A percentile compares a stretch with the other conserved stretches of the same genome.
Evolutionary conservation across 345 rosid species (phyloP).

Genomic region (Salix arbutifolia): DNA sequence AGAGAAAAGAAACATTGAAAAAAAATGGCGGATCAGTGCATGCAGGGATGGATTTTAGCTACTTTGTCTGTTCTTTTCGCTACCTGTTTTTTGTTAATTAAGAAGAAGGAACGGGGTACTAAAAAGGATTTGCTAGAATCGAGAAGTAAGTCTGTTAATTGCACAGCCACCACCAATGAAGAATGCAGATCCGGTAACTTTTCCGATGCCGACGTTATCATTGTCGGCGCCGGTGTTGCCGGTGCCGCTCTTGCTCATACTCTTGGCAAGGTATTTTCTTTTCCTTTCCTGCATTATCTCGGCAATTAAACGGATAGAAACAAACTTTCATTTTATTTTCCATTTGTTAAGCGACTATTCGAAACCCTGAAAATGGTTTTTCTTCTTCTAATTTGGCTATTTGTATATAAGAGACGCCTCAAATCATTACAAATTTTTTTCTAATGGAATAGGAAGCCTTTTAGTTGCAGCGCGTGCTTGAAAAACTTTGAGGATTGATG

Average conservation of each 20-base stretch:
- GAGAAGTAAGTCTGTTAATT: slow-evolving; percentile 5
- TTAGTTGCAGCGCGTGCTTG: too few relatives aligned
- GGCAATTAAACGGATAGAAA: not conserved
- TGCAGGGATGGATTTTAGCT: slow-evolving; percentile 18
- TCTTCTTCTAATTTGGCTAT: too few relatives aligned
- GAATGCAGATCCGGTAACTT: slow-evolving; percentile 23
- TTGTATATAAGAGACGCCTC: too few relatives aligned
- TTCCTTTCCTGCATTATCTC: not conserved
- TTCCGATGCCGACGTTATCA: slow-evolving; percentile 6
- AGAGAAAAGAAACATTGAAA: not conserved
- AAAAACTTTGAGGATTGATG: too few relatives aligned
- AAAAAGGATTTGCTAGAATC: too few relatives aligned
- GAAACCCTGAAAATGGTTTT: too few relatives aligned
- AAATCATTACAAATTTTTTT: too few relatives aligned
- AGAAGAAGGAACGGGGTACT: not conserved
- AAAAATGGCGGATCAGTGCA: slow-evolving; percentile 17
- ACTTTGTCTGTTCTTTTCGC: slow-evolving; percentile 6
- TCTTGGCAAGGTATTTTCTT: slow-evolving; percentile 20
- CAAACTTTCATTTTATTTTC: not conserved
- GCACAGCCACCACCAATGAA: not conserved
- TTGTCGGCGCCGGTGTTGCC: slow-evolving; percentile 27
- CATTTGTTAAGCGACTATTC: too few relatives aligned
- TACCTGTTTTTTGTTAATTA: not conserved
- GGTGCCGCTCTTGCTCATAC: slow-evolving; percentile 29
- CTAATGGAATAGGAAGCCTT: too few relatives aligned